A percentile compares a stretch with the other conserved stretches of the same genome.
Conservation (phyloP, 768 basidiomycete species). For the Tricholoma hemisulphureum region DNA sequence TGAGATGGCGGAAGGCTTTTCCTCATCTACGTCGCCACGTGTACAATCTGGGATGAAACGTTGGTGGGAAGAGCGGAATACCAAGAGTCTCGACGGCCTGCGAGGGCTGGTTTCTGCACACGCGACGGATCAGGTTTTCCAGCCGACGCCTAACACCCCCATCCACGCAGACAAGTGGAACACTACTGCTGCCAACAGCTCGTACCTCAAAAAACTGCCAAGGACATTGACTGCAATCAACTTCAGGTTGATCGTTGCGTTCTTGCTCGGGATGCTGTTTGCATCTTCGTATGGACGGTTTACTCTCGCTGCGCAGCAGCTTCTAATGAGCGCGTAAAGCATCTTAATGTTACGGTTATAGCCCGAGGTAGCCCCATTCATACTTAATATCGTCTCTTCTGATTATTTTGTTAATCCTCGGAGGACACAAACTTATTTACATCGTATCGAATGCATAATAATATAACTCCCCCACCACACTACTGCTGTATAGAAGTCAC, state of each 20-base stretch:
- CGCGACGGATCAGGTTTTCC: slow-evolving; percentile 20
- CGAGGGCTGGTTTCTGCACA: slow-evolving; percentile 42
- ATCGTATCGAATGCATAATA: too few relatives aligned
- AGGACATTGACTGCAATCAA: slow-evolving; percentile 2
- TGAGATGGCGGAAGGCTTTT: slow-evolving; percentile 21
- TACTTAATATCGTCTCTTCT: background rate
- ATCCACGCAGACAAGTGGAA: background rate
- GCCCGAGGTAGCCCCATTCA: too few relatives aligned
- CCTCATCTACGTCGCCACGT: slow-evolving; percentile 18
- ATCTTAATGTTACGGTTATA: background rate
- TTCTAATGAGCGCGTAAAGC: slow-evolving; percentile 1
- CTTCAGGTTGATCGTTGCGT: slow-evolving; percentile 12
- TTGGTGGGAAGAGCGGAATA: slow-evolving; percentile 58
- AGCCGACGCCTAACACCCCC: slow-evolving; percentile 12
- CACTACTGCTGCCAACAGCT: background rate
- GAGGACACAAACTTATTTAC: too few relatives aligned
- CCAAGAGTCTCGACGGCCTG: slow-evolving; percentile 57
- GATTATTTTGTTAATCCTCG: too few relatives aligned
- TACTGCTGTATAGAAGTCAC: too few relatives aligned
- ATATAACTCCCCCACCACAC: too few relatives aligned
- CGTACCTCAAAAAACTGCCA: slow-evolving; percentile 7
- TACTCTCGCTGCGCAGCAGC: slow-evolving; percentile 2
- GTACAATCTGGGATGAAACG: slow-evolving; percentile 45
- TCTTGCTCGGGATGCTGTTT: slow-evolving; percentile 14
- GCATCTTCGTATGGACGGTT: slow-evolving; percentile 14